Conservation (phyloP, 805 yeast genomes). For the Zygosaccharomyces kombuchaensis region DNA sequence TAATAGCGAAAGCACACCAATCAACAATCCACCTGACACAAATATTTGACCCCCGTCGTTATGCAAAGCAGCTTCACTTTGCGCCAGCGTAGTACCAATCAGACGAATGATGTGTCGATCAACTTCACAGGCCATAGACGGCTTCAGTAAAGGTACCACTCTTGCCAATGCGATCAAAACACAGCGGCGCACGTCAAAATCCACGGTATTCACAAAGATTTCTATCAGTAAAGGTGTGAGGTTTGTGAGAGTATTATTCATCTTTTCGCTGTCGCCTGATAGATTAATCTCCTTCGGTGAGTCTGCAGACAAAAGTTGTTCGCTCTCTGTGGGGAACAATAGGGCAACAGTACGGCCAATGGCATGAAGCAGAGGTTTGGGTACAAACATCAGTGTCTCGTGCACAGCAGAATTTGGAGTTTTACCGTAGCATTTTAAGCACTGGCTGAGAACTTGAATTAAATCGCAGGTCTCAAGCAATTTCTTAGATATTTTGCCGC, state of each 20-base stretch:
- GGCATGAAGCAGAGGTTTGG: slow-evolving; percentile 57
- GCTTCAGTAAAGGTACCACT: slow-evolving; percentile 41
- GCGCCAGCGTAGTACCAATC: slow-evolving; percentile 59
- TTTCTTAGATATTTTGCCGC: slow-evolving; percentile 39
- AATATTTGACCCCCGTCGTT: slow-evolving; percentile 11
- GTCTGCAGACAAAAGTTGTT: slow-evolving; percentile 27
- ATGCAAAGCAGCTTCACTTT: slow-evolving; percentile 38
- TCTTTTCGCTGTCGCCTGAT: slow-evolving; percentile 24
- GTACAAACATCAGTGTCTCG: slow-evolving; percentile 70
- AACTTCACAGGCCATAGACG: slow-evolving; percentile 33
- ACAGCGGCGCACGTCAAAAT: slow-evolving; percentile 55
- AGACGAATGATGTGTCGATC: slow-evolving; percentile 41
- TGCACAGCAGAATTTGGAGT: slow-evolving; percentile 41
- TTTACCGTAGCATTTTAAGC: slow-evolving; percentile 50
- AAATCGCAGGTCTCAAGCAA: slow-evolving; percentile 48
- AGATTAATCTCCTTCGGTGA: slow-evolving; percentile 24
- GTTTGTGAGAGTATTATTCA: slow-evolving; percentile 39
- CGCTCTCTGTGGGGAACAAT: slow-evolving; percentile 48
- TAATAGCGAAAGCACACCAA: slow-evolving; percentile 50
- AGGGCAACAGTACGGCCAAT: slow-evolving; percentile 53
- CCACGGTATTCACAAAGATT: slow-evolving; percentile 70
- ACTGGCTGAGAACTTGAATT: slow-evolving; percentile 44
- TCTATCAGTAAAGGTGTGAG: slow-evolving; percentile 53
- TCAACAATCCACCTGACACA: slow-evolving; percentile 33
- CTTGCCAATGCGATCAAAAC: slow-evolving; percentile 52